Conservation (phyloP, 73 alveolate species). For the Paramecium pentaurelia region DNA sequence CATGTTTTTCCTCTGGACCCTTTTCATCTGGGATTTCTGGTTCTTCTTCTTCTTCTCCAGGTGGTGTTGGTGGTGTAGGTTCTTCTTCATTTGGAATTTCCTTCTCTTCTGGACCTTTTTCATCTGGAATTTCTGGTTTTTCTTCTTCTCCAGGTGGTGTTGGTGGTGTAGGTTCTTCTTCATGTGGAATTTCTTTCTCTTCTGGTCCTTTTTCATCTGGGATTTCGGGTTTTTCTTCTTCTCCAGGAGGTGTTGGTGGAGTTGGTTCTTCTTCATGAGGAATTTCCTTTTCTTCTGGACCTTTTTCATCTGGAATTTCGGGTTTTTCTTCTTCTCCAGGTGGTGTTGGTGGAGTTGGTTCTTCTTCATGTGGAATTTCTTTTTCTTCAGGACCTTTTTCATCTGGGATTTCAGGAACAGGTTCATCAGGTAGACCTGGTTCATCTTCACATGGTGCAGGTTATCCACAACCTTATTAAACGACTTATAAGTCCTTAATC, state of each 20-base stretch:
- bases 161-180: not conserved
- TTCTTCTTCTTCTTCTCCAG: not conserved
- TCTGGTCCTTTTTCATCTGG: not conserved
- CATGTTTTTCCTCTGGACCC: not conserved
- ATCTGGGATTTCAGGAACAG: not conserved
- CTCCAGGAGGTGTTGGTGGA: not conserved
- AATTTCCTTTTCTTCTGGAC: not conserved
- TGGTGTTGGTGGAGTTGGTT: not conserved
- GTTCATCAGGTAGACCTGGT: constrained; percentile 33
- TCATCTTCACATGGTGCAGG: constrained; percentile 45
- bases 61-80: not conserved
- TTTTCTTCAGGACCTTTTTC: not conserved
- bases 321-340: not conserved
- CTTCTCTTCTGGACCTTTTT: not conserved
- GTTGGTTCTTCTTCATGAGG: not conserved
- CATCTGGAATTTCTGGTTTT: not conserved
- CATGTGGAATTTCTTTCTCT: not conserved
- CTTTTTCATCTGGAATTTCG: not conserved
- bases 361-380: not conserved
- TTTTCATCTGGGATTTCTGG: constrained; percentile 38
- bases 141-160: not conserved
- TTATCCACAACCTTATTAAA: constrained; percentile 21
- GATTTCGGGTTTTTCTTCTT: not conserved
- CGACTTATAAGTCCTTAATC: constrained; percentile 42
- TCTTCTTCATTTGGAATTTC: not conserved